Evolutionary conservation across 345 rosid genomes (phyloP), one percentile per base, ranked within the genome.

Genomic region (Salix suchowensis): DNA sequence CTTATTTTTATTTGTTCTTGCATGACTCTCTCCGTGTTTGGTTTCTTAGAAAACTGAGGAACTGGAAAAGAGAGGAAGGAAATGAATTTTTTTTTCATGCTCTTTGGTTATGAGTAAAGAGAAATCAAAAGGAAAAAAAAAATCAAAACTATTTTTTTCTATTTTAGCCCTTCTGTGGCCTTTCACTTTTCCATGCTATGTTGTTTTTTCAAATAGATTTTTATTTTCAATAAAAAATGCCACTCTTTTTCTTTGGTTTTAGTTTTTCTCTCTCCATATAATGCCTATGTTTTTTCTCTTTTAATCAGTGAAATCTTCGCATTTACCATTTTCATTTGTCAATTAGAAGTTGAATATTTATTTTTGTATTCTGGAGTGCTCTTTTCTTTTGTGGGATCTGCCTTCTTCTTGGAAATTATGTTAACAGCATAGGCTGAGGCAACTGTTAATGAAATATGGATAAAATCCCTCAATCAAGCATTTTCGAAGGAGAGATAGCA

Each of bases 401-500:
- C 37, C 46, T 71, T 71, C 39, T 62, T 54, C 6, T 32, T 40
- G 11, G 32, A 40, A 7, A 21, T 64, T 8, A n/a, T 44, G 7
- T 65, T 18, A 18, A 19, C 24, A 23, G 73, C n/a, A 26, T 69
- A 58, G 34, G 13, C 61, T 58, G 16, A 55, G 62, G 48, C 30
- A 3, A 24, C 32, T 52, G 67, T 66, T 36, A 21, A 74, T 72
- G 81, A 77, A 84, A 88, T 30, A 81, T 93, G 94, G 97, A 90
- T 77, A 93, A 84, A 72, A 81, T 78, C 42, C 37, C 79, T 74
- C 78, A 86, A 34, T 39, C 87, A 11, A 76, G 79, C 14, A 26
- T 84, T 72, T 81, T 87, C 7, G 94, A 91, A 19, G 97, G 87
- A 21, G 92, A 95, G 80, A 82, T 95, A 69, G 77, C 86, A 26